These are phyloP conservation scores for Periconia digitata DNA, from an alignment of 2,329 filamentous ascomycete species.

Conservation along the genomic window DNA sequence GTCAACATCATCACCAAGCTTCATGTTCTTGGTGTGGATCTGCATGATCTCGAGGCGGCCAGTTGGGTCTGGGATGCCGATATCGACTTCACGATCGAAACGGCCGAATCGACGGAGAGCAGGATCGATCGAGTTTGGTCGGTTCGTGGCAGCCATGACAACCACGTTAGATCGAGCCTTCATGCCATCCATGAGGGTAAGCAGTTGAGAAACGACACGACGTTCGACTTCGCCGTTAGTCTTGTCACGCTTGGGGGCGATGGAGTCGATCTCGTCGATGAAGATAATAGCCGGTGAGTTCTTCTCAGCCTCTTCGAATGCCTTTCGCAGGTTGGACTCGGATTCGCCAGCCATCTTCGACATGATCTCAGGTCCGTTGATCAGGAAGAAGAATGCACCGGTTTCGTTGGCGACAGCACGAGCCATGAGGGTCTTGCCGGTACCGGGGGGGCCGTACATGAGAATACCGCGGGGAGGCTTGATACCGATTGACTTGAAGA, in stretches of 20 bases:
- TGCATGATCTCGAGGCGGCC: conserved; percentile 98
- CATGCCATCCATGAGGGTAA: conserved; percentile 99
- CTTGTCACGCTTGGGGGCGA: conserved; percentile 99
- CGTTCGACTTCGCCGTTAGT: conserved; percentile 99
- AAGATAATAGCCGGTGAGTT: conserved; percentile 99
- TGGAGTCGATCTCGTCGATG: conserved; percentile 99
- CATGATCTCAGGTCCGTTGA: conserved; percentile 99
- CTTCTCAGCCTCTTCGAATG: conserved; percentile 99
- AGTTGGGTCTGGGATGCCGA: conserved; percentile 95
- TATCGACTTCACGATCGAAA: conserved; percentile 98
- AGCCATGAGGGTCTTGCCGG: conserved; percentile 99
- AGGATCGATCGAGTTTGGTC: conserved; percentile 97
- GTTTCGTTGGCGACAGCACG: conserved; percentile 98
- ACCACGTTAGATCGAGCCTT: conserved; percentile 98
- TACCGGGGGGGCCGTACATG: conserved; percentile 91
- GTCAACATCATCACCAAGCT: conserved; percentile 94
- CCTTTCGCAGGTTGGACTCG: conserved; percentile 95
- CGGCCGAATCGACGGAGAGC: conserved; percentile 96
- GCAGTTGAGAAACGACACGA: conserved; percentile 94
- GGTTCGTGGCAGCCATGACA: conserved; percentile 98
- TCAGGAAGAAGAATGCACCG: conserved; percentile 98
- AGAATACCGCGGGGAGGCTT: conserved; percentile 98
- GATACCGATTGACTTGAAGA: conserved; percentile 99
- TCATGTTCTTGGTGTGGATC: conserved; percentile 99
- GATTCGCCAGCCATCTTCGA: conserved; percentile 99